These are phyloP conservation scores for Elsinoe australis DNA, from an alignment of 2,329 filamentous ascomycete species.

Conservation along the genomic window DNA sequence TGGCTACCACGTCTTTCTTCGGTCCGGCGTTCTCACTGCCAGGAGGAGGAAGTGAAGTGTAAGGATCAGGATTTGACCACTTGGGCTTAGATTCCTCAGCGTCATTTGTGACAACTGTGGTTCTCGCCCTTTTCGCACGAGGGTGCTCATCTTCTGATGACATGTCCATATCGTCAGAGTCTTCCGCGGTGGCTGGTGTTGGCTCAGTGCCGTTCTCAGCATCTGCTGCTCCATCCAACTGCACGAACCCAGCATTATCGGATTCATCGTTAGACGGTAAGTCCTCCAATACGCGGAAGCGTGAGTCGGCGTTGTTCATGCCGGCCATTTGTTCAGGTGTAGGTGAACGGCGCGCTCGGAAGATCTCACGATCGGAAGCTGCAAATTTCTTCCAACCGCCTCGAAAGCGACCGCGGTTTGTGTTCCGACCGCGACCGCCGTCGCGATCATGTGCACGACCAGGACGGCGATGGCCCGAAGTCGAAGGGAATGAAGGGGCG, in stretches of 20 bases:
- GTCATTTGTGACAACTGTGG: slow-evolving; percentile 17
- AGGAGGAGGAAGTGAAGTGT: slow-evolving; percentile 75
- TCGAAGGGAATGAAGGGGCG: slow-evolving; percentile 9
- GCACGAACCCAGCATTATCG: slow-evolving; percentile 22
- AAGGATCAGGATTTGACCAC: slow-evolving; percentile 95
- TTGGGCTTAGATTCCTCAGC: slow-evolving; percentile 48
- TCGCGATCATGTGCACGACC: background rate
- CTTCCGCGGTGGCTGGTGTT: background rate
- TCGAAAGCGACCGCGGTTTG: background rate
- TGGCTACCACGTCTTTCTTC: slow-evolving; percentile 77
- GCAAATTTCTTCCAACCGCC: slow-evolving; percentile 7
- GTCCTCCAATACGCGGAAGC: slow-evolving; percentile 36
- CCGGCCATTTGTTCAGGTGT: slow-evolving; percentile 41
- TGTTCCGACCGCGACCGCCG: background rate
- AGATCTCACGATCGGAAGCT: slow-evolving; percentile 39
- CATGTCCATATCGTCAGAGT: slow-evolving; percentile 18
- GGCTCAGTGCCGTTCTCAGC: background rate
- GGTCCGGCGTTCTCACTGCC: slow-evolving; percentile 66
- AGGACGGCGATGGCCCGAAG: background rate
- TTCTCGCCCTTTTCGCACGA: slow-evolving; percentile 28
- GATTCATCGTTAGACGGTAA: slow-evolving; percentile 35
- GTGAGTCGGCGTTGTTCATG: slow-evolving; percentile 35
- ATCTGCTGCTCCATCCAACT: slow-evolving; percentile 21
- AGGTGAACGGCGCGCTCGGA: slow-evolving; percentile 34
- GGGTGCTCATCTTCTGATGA: slow-evolving; percentile 24